These are phyloP conservation scores for Kuraishia piskuri DNA, from an alignment of 805 yeast species.

Conservation along the genomic window DNA sequence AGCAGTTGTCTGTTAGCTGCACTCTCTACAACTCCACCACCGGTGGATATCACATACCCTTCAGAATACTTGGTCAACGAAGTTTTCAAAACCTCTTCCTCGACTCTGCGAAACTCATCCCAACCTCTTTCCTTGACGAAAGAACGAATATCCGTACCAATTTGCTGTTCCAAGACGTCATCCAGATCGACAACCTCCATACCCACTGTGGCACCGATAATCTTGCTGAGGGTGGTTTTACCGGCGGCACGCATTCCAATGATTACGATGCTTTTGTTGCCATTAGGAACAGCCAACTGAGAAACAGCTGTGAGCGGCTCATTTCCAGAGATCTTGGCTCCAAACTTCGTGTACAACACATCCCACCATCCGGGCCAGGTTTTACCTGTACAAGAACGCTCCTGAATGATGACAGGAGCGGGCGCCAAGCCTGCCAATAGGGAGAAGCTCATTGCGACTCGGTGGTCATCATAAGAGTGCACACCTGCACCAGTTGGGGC, in stretches of 20 bases:
- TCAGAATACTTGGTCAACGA: constrained; percentile 28
- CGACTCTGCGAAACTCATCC: constrained; percentile 76
- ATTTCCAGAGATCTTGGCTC: constrained; percentile 61
- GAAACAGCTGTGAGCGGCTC: constrained; percentile 34
- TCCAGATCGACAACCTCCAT: constrained; percentile 74
- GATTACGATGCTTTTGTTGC: constrained; percentile 55
- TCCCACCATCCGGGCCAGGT: constrained; percentile 99
- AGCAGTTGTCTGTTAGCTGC: constrained; percentile 57
- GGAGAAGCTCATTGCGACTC: constrained; percentile 97
- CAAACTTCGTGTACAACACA: constrained; percentile 60
- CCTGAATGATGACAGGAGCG: constrained; percentile 64
- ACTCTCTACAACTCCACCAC: constrained; percentile 92
- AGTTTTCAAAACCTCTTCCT: constrained; percentile 46
- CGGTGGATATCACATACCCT: constrained; percentile 78
- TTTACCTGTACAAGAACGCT: constrained; percentile 89
- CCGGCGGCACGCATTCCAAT: constrained; percentile 99
- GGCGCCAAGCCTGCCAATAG: constrained; percentile 64
- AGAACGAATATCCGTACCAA: constrained; percentile 44
- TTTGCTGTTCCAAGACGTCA: constrained; percentile 49
- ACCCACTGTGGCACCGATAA: constrained; percentile 66
- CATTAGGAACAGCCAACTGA: constrained; percentile 22
- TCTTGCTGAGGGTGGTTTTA: constrained; percentile 74
- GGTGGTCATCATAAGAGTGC: constrained; percentile 85
- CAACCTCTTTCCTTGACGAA: constrained; percentile 66
- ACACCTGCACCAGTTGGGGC: constrained; percentile 57